phyloP scores from a whole-genome alignment of 768 basidiomycete species.

The Mycena maculata region DNA sequence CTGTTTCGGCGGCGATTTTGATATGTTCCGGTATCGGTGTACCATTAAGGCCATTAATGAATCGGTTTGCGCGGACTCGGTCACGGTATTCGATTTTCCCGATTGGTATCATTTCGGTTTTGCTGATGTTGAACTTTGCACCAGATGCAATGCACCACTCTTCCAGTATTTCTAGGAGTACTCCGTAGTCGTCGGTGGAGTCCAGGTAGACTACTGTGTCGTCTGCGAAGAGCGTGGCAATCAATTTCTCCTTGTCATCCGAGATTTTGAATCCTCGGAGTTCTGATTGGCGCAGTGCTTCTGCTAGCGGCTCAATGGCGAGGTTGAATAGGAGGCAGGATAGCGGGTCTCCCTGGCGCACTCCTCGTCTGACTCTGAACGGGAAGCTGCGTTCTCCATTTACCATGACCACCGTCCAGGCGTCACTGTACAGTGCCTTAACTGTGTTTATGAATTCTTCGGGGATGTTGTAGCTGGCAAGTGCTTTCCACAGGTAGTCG shows the following conservation, averaged over 20 bases:
- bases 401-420: slow-evolving; percentile 37
- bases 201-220: slow-evolving; percentile 35
- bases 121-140: slow-evolving; percentile 17
- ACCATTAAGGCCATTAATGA: not conserved
- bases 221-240: slow-evolving; percentile 39
- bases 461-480: slow-evolving; percentile 19
- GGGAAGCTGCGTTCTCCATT: slow-evolving; percentile 38
- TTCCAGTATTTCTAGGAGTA: slow-evolving; percentile 2
- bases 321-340: too few species aligned
- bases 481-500: too few species aligned
- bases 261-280: too few species aligned
- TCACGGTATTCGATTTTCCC: slow-evolving; percentile 30
- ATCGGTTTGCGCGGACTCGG: not conserved
- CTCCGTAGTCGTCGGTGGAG: not conserved
- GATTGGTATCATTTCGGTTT: slow-evolving; percentile 39
- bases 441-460: slow-evolving; percentile 31
- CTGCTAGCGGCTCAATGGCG: too few species aligned
- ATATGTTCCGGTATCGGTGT: slow-evolving; percentile 18
- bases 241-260: not conserved
- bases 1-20: slow-evolving; percentile 16
- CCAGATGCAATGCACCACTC: slow-evolving; percentile 22
- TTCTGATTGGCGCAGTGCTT: too few species aligned
- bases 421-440: slow-evolving; percentile 34
- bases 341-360: slow-evolving; percentile 45
- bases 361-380: slow-evolving; percentile 39